Evolutionary conservation across 108 stramenopile genomes (phyloP).

Genomic region (Schizochytrium sp.): DNA sequence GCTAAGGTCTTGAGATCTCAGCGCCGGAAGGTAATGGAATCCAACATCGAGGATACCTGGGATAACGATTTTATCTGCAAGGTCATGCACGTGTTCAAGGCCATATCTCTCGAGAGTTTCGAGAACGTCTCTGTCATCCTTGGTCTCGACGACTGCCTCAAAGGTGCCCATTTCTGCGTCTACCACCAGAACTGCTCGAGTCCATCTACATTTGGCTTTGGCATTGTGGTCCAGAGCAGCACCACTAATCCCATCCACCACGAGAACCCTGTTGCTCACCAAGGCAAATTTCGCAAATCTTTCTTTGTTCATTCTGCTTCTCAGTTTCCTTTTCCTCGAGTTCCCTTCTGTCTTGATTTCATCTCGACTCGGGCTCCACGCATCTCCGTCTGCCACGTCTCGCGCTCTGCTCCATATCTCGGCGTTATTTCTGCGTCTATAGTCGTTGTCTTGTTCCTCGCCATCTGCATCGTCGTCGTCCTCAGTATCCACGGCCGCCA

Average conservation of each 20-base stretch:
- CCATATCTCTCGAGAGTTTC: neutral
- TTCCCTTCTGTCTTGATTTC: no score
- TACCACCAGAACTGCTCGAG: neutral
- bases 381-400: no score
- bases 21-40: slow-evolving; percentile 7
- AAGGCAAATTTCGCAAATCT: neutral
- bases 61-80: neutral
- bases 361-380: no score
- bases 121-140: neutral
- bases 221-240: neutral
- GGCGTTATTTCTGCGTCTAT: no score
- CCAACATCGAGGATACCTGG: slow-evolving; percentile 5
- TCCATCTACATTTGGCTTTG: neutral
- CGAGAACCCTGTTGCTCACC: neutral
- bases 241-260: neutral
- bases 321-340: no score
- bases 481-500: no score
- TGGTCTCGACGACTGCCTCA: neutral
- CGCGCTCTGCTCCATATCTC: no score
- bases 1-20: neutral
- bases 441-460: no score
- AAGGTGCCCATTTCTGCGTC: slow-evolving; percentile 5
- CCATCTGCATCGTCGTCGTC: no score
- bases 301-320: no score
- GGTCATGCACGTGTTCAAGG: slow-evolving; percentile 7